Evolutionary conservation across 139 green algal genomes (phyloP), one percentile per base, ranked within the genome.

Genomic region (Mesostigma viride): DNA sequence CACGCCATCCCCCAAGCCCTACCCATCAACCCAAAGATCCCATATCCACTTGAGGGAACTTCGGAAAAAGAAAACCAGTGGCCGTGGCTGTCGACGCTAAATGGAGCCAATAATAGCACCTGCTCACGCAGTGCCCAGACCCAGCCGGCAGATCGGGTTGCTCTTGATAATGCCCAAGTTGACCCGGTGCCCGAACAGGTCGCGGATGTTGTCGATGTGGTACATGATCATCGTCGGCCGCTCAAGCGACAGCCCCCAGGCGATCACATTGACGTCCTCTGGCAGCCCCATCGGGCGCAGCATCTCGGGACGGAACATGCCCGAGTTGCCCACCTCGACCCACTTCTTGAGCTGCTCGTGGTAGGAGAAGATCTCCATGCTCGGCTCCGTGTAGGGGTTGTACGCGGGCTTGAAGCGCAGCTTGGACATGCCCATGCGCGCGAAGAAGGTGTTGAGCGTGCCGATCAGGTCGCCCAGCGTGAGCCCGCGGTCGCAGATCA

Each of bases 371-470:
- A 99, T 98, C 81, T 99, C 94, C 93, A 98, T 98, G 79, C 68
- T 87, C 3, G 94, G 94, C 76, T 99, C 94, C 3, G 94, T 99
- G 83, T 99, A 99, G 27, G 94, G 94, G 84, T 99, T 99, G 86
- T 87, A 99, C 8, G 94, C 94, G 34, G 94, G 94, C 87, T 99
- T 99, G 88, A 99, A 99, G 59, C 89, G 83, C 71, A 99, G 79
- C 79, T 95, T 86, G 31, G 79, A 85, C 59, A 99, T 87, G 74
- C 71, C 92, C 48, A 99, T 79, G 5, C 90, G 81, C 27, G 61
- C 75, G 80, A 97, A 99, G 82, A 99, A 99, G 79, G 89, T 66
- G 14, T 85, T 47, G 34, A 95, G 62, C 46, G 65, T 78, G 59
- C 89, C 91, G 47, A 99, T 96, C 14, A 99, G 83, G 76, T 99